phyloP scores from a whole-genome alignment of 129 eudicot species.

The Artemisia argyi region DNA sequence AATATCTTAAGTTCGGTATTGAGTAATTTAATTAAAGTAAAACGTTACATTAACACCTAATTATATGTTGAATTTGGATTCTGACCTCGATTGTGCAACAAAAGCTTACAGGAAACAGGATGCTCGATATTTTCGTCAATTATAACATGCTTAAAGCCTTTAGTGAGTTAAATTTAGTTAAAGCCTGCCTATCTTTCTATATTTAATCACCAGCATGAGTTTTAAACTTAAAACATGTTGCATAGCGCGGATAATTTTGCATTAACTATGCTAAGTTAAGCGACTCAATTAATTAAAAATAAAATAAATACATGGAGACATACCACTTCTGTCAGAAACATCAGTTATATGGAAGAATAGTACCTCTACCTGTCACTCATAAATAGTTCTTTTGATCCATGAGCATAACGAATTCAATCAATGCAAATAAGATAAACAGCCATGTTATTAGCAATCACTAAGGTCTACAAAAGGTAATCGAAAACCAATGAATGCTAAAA shows the following conservation, averaged over 20 bases:
- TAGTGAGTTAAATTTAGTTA: no score
- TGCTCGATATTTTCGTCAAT: no score
- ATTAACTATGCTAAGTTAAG: no score
- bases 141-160: no score
- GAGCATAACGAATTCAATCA: neutral
- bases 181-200: no score
- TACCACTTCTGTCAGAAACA: constrained; percentile 9
- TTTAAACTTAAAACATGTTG: no score
- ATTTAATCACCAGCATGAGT: no score
- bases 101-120: no score
- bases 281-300: neutral
- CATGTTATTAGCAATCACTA: no score
- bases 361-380: constrained; percentile 22
- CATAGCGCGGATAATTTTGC: no score
- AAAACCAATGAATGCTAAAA: neutral
- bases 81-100: no score
- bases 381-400: neutral
- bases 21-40: constrained; percentile 9
- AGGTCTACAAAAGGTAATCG: no score
- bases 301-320: neutral
- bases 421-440: neutral
- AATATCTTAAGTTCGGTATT: constrained; percentile 15
- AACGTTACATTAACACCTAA: constrained; percentile 1
- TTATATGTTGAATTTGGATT: neutral
- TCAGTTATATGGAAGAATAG: constrained; percentile 23